Conservation (phyloP, 2,329 filamentous ascomycete genomes). For the Clonostachys rhizophaga region DNA sequence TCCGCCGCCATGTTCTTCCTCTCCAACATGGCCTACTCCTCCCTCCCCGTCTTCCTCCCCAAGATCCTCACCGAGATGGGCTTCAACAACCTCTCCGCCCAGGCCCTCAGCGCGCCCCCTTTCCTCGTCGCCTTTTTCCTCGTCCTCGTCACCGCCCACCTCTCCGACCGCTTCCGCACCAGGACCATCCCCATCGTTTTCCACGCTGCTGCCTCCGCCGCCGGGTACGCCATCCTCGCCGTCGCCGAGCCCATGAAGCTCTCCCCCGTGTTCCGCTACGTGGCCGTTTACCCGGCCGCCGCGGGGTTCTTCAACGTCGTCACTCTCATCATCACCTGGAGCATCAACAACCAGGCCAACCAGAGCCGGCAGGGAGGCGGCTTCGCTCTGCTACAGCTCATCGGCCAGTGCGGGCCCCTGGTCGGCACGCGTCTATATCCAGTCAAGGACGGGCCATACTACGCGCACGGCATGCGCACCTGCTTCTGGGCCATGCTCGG, state of each 20-base stretch:
- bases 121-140: slow-evolving; percentile 71
- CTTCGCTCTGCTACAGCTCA: slow-evolving; percentile 74
- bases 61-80: slow-evolving; percentile 77
- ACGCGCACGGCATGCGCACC: slow-evolving; percentile 55
- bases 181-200: slow-evolving; percentile 64
- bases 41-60: slow-evolving; percentile 82
- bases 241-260: slow-evolving; percentile 44
- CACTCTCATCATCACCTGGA: slow-evolving; percentile 83
- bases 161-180: slow-evolving; percentile 62
- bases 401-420: slow-evolving; percentile 76
- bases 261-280: slow-evolving; percentile 54
- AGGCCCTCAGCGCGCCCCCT: slow-evolving; percentile 77
- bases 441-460: slow-evolving; percentile 53
- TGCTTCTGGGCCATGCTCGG: slow-evolving; percentile 59
- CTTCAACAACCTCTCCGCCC: slow-evolving; percentile 60
- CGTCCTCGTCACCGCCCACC: slow-evolving; percentile 67
- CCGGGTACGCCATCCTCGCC: slow-evolving; percentile 57
- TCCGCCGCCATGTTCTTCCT: slow-evolving; percentile 82
- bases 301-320: slow-evolving; percentile 81
- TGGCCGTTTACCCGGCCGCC: slow-evolving; percentile 73
- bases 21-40: slow-evolving; percentile 83
- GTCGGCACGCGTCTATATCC: slow-evolving; percentile 66
- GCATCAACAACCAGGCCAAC: slow-evolving; percentile 75
- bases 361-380: slow-evolving; percentile 68
- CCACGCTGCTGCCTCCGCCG: slow-evolving; percentile 62